Evolutionary conservation across 345 rosid species (phyloP).

Genomic region (Bretschneidera sinensis): DNA sequence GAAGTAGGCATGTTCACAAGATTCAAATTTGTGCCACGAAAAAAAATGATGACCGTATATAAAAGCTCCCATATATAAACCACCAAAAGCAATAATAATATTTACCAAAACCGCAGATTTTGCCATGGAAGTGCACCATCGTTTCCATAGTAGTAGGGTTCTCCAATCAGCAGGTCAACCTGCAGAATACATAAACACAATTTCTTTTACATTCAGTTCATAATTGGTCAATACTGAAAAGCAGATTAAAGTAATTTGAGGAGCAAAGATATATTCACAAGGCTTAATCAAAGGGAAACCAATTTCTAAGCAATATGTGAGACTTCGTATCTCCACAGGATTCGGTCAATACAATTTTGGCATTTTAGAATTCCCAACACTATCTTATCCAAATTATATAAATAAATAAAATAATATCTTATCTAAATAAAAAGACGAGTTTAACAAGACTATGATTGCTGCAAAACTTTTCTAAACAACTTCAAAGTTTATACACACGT

Average conservation of each 20-base stretch:
- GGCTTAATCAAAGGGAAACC: too few species aligned
- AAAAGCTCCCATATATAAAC: neutral
- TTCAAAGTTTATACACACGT: neutral
- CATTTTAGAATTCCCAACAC: too few species aligned
- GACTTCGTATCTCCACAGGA: too few species aligned
- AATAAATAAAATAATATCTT: too few species aligned
- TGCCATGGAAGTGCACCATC: conserved; percentile 91
- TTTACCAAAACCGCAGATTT: conserved; percentile 87
- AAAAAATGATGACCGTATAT: neutral
- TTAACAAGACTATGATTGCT: too few species aligned
- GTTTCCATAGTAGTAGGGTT: conserved; percentile 73
- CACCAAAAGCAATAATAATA: conserved; percentile 5
- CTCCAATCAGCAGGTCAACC: conserved; percentile 84
- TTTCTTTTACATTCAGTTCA: neutral
- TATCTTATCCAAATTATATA: too few species aligned
- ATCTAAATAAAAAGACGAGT: too few species aligned
- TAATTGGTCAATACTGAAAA: too few species aligned
- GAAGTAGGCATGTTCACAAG: neutral
- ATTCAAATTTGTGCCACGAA: neutral
- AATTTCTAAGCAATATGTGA: too few species aligned
- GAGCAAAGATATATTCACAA: neutral
- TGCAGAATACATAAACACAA: conserved; percentile 31
- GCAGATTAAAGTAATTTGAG: too few species aligned
- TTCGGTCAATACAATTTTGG: too few species aligned
- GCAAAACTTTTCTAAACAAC: neutral